phyloP scores from a whole-genome alignment of 2,329 filamentous ascomycete genomes.

The Colletotrichum sp. region DNA sequence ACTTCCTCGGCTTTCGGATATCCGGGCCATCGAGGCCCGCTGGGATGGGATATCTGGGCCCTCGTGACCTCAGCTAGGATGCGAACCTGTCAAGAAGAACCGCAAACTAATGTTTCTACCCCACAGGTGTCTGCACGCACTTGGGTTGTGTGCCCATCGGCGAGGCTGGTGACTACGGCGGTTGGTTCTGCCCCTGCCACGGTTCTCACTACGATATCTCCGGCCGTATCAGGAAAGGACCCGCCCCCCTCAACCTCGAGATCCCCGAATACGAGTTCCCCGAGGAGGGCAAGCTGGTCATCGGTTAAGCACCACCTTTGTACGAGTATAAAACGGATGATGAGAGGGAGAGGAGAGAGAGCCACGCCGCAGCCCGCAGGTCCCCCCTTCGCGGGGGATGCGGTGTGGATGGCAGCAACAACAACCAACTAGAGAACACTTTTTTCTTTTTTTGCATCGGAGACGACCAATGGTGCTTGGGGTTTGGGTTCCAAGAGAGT shows the following conservation, averaged over 20 bases:
- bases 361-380: neutral
- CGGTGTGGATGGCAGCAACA: constrained; percentile 4
- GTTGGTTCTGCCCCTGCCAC: constrained; percentile 99
- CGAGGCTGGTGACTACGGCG: constrained; percentile 96
- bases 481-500: constrained; percentile 8
- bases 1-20: neutral
- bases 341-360: neutral
- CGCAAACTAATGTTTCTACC: constrained; percentile 24
- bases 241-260: constrained; percentile 96
- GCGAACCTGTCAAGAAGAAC: neutral
- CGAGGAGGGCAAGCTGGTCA: constrained; percentile 85
- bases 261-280: constrained; percentile 92
- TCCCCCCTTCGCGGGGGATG: neutral
- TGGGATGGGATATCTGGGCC: neutral
- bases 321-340: constrained; percentile 18
- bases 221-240: constrained; percentile 96
- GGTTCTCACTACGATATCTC: constrained; percentile 99
- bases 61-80: neutral
- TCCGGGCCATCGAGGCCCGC: neutral
- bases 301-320: constrained; percentile 72
- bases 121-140: constrained; percentile 95
- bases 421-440: constrained; percentile 14
- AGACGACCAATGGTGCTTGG: constrained; percentile 14
- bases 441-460: constrained; percentile 21
- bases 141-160: constrained; percentile 99